Base-by-base conservation (phyloP, 2,329 filamentous ascomycete species). In the Clonostachys sp. region DNA sequence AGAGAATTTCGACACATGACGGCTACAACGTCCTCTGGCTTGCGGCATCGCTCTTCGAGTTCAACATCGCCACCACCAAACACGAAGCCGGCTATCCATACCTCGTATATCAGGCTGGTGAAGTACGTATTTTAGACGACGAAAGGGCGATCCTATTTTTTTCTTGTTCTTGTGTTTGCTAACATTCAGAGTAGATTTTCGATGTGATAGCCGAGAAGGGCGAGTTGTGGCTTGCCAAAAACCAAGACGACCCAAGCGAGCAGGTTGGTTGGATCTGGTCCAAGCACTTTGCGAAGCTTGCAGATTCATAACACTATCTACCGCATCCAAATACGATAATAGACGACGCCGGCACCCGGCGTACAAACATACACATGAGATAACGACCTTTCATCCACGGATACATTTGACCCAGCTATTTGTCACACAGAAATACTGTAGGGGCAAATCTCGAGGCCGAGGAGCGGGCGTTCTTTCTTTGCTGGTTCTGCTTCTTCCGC, bases 181-280 rank as follows among this genome's bases (percentile, higher is more conserved):
- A 40, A 45, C 18, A 10, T 12, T 24, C 12, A n/a, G 3, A 45
- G 16, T 53, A 86, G 80, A 89, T 92, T 53, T 92, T 92, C 60
- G 88, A 92, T 69, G 87, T 99, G 46, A 90, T 99, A 61, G 94
- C 87, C 33, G 91, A 96, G 67, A 96, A 96, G 65, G 94, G 94
- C 53, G 94, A 99, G 72, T 78, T 97, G 44, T 99, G 94, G 94
- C 82, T 99, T 48, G 94, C 94, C 46, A 90, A 90, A 66, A 99
- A 99, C 63, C 94, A 99, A 69, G 94, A 99, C 61, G 94, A 99
- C 65, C 73, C 83, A 2, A 77, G 74, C 12, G 80, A 87, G 54
- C 78, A 84, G 54, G 84, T 97, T 34, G 94, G 94, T 45, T 99
- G 94, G 94, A 96, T 99, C 59, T 99, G 94, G 94, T 95, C 91